Evolutionary conservation across 2,329 filamentous ascomycete species (phyloP).

Genomic region (Plectosphaerella plurivora): DNA sequence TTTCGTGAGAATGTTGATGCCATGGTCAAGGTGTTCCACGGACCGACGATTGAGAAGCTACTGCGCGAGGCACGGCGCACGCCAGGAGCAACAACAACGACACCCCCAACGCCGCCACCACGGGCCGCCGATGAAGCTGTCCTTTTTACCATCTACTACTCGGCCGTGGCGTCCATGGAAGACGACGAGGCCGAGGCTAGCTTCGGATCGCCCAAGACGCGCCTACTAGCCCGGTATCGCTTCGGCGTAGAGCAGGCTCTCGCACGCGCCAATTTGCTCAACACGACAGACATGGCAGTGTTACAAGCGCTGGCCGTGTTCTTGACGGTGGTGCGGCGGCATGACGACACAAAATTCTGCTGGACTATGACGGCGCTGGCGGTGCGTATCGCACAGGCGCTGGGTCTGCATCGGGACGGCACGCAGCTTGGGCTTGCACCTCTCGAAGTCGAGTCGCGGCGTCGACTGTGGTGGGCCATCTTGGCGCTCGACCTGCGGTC

Average conservation of each 20-base stretch:
- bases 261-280: constrained; percentile 53
- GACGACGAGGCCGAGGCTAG: constrained; percentile 44
- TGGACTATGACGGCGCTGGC: constrained; percentile 57
- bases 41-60: constrained; percentile 59
- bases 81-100: constrained; percentile 36
- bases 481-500: constrained; percentile 51
- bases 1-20: constrained; percentile 73
- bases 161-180: constrained; percentile 54
- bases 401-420: constrained; percentile 57
- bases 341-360: constrained; percentile 48
- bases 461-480: constrained; percentile 59
- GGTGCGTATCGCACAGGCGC: constrained; percentile 54
- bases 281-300: constrained; percentile 50
- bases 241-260: constrained; percentile 54
- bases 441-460: constrained; percentile 56
- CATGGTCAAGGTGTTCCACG: constrained; percentile 65
- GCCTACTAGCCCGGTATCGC: constrained; percentile 42
- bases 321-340: constrained; percentile 40
- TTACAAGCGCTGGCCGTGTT: constrained; percentile 57
- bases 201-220: constrained; percentile 37
- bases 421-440: constrained; percentile 45
- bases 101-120: no score
- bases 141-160: constrained; percentile 59
- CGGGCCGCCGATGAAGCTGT: constrained; percentile 54
- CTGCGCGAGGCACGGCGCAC: constrained; percentile 58